These are phyloP conservation scores for Cladorrhinum samala DNA, from an alignment of 495 filamentous ascomycete genomes.

Conservation along the genomic window DNA sequence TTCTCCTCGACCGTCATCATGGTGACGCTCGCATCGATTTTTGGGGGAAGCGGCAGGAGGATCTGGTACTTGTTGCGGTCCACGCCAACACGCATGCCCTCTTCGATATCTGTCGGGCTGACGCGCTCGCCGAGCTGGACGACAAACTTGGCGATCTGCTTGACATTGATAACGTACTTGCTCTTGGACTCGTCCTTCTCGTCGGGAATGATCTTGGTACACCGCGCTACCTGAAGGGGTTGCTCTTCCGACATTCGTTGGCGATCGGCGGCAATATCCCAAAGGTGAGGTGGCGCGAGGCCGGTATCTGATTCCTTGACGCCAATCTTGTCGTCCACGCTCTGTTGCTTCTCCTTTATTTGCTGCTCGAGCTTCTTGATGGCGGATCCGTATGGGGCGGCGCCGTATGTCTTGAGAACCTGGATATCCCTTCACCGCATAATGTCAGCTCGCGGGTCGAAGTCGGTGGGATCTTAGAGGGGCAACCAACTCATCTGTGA, in stretches of 20 bases:
- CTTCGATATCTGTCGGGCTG: slow-evolving; percentile 96
- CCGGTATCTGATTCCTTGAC: slow-evolving; percentile 93
- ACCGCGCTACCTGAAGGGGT: slow-evolving; percentile 92
- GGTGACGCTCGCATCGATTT: slow-evolving; percentile 97
- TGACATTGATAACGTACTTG: slow-evolving; percentile 99
- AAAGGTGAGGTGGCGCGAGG: slow-evolving; percentile 94
- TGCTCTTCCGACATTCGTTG: slow-evolving; percentile 99
- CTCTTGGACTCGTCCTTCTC: slow-evolving; percentile 96
- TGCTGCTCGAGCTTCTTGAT: slow-evolving; percentile 95
- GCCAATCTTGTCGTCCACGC: slow-evolving; percentile 96
- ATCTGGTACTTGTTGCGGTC: slow-evolving; percentile 99
- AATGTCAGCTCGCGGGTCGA: slow-evolving; percentile 32
- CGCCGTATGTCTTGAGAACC: slow-evolving; percentile 98
- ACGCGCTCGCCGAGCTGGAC: slow-evolving; percentile 97
- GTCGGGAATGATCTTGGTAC: slow-evolving; percentile 97
- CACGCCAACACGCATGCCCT: slow-evolving; percentile 97
- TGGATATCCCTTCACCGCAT: slow-evolving; percentile 82
- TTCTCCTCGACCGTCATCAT: slow-evolving; percentile 99
- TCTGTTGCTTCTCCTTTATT: slow-evolving; percentile 95
- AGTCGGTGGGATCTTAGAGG: neutral
- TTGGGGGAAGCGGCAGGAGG: slow-evolving; percentile 90
- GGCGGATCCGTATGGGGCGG: slow-evolving; percentile 85
- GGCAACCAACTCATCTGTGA: slow-evolving; percentile 80
- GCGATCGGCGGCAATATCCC: slow-evolving; percentile 95
- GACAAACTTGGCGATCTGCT: slow-evolving; percentile 99